Evolutionary conservation across 2,329 filamentous ascomycete species (phyloP).

Genomic region (Apiospora arundinis): DNA sequence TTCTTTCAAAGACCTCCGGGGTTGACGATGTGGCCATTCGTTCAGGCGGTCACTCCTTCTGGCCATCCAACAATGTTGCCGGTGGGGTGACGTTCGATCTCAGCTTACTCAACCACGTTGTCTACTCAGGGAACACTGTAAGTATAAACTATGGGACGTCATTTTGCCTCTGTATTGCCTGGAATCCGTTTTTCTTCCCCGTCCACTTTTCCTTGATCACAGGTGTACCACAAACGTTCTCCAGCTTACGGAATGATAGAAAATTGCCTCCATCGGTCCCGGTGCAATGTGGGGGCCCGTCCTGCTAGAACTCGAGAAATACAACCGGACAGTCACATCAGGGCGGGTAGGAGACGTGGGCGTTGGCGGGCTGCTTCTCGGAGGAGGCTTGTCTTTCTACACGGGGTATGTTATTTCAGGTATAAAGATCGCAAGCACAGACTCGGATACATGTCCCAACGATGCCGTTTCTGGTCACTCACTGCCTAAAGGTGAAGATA

Average conservation of each 20-base stretch:
- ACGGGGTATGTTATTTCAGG: background rate
- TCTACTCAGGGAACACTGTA: conserved; percentile 36
- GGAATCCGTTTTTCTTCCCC: too few relatives aligned
- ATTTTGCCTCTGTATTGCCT: conserved; percentile 26
- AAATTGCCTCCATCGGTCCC: background rate
- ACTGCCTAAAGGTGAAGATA: too few relatives aligned
- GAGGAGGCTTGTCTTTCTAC: background rate
- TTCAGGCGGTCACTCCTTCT: background rate
- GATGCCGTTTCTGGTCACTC: too few relatives aligned
- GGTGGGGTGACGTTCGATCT: conserved; percentile 54
- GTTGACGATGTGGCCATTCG: conserved; percentile 2
- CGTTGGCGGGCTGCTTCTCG: conserved; percentile 3
- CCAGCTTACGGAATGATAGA: background rate
- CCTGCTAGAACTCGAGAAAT: background rate
- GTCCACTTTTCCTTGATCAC: conserved; percentile 37
- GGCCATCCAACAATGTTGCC: conserved; percentile 46
- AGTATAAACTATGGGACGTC: conserved; percentile 42
- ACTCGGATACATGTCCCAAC: background rate
- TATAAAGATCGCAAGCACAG: background rate
- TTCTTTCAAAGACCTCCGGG: background rate
- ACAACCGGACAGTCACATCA: background rate
- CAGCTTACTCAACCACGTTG: conserved; percentile 42
- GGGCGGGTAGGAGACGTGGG: conserved; percentile 1
- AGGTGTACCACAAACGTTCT: conserved; percentile 25
- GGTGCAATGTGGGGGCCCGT: background rate